Conservation (phyloP, 2,329 filamentous ascomycete genomes). For the Cercospora citrullina region DNA sequence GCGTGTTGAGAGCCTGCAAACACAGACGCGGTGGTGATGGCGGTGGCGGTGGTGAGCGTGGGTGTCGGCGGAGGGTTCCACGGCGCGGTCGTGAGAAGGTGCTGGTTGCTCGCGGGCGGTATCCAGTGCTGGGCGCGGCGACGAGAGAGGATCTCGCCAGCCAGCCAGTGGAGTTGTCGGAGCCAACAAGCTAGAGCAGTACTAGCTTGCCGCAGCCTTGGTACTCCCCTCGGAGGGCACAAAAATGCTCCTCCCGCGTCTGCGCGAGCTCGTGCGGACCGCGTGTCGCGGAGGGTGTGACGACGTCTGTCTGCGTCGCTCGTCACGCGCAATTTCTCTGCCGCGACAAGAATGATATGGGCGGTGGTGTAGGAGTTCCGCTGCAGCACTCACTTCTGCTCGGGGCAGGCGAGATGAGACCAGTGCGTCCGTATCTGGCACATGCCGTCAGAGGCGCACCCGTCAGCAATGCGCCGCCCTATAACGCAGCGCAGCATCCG, state of each 20-base stretch:
- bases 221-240: background rate
- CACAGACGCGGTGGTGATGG: background rate
- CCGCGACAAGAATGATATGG: background rate
- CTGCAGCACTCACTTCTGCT: background rate
- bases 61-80: background rate
- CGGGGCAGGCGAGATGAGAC: background rate
- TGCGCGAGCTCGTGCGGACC: background rate
- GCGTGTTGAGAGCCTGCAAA: background rate
- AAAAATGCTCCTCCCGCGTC: background rate
- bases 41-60: background rate
- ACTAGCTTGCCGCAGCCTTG: background rate
- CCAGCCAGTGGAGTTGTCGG: background rate
- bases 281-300: background rate
- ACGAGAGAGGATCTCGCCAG: background rate
- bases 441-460: background rate
- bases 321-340: background rate
- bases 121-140: background rate
- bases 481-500: background rate
- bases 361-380: no score
- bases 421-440: background rate
- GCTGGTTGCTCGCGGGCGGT: background rate
- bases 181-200: background rate
- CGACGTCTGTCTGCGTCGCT: background rate
- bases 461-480: background rate
- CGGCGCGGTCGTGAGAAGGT: background rate